These are phyloP conservation scores for Melastoma candidum DNA, from an alignment of 441 rosid genomes.

Conservation along the genomic window DNA sequence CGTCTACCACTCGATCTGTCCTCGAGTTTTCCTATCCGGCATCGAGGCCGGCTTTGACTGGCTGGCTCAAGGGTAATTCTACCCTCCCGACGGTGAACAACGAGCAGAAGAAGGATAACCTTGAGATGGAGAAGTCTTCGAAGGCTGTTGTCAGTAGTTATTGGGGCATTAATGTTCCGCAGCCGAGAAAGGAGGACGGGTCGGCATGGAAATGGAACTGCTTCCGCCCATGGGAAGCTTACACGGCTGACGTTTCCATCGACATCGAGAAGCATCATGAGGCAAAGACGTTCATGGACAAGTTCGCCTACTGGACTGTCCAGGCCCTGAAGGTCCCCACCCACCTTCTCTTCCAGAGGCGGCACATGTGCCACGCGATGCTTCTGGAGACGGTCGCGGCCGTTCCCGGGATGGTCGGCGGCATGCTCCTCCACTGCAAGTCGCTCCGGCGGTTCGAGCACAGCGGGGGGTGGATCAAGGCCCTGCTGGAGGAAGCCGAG, in stretches of 20 bases:
- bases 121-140: too few relatives aligned
- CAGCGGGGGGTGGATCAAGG: conserved; percentile 94
- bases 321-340: conserved; percentile 23
- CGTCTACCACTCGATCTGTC: too few relatives aligned
- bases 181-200: too few relatives aligned
- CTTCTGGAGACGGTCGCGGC: conserved; percentile 86
- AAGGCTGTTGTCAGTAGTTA: too few relatives aligned
- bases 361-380: conserved; percentile 77
- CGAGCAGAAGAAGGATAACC: too few relatives aligned
- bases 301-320: conserved; percentile 32
- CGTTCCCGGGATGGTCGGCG: conserved; percentile 91
- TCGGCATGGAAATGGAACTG: too few relatives aligned
- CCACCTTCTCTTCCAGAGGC: conserved; percentile 30
- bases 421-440: conserved; percentile 68
- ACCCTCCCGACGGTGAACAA: too few relatives aligned
- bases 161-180: too few relatives aligned
- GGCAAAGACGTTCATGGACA: conserved; percentile 23
- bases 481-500: conserved; percentile 83
- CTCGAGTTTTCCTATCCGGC: too few relatives aligned
- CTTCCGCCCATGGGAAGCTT: conserved; percentile 26
- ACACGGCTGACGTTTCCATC: conserved; percentile 24
- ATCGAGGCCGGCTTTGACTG: too few relatives aligned
- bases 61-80: too few relatives aligned
- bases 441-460: conserved; percentile 72
- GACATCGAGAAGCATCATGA: conserved; percentile 30